Percentiles rank a stretch among this genome's conserved stretches.
Conservation (phyloP, 2,329 filamentous ascomycete species). For the Talaromyces rugulosus region DNA sequence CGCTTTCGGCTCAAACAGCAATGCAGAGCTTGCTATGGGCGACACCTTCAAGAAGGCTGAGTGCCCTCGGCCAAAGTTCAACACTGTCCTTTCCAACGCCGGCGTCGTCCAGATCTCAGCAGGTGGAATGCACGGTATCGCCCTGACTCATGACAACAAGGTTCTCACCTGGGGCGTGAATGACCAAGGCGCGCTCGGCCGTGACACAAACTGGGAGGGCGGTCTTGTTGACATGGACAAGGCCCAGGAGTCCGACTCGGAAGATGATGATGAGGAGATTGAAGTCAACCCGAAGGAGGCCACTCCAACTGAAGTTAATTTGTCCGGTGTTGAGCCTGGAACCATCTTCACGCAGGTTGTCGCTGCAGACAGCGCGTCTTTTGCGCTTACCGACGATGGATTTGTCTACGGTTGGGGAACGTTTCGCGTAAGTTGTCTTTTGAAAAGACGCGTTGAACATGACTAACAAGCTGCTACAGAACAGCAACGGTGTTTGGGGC, state of each 20-base stretch:
- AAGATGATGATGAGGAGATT: slow-evolving; percentile 43
- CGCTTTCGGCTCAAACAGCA: slow-evolving; percentile 68
- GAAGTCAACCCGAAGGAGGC: slow-evolving; percentile 56
- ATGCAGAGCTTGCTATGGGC: slow-evolving; percentile 73
- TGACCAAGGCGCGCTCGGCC: slow-evolving; percentile 69
- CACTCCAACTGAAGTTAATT: slow-evolving; percentile 49
- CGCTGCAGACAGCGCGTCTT: slow-evolving; percentile 57
- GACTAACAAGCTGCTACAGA: slow-evolving; percentile 28
- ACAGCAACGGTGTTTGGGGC: slow-evolving; percentile 56
- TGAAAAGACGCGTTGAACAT: neutral
- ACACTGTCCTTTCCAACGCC: slow-evolving; percentile 53
- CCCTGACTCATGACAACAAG: slow-evolving; percentile 68
- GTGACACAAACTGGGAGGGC: slow-evolving; percentile 63
- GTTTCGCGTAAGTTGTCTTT: slow-evolving; percentile 47
- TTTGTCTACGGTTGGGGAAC: slow-evolving; percentile 61
- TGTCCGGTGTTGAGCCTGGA: slow-evolving; percentile 47
- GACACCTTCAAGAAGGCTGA: slow-evolving; percentile 56
- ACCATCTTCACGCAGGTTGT: slow-evolving; percentile 55
- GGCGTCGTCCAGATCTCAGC: slow-evolving; percentile 65
- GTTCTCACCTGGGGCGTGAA: slow-evolving; percentile 79
- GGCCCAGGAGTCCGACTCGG: slow-evolving; percentile 51
- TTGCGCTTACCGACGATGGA: slow-evolving; percentile 58
- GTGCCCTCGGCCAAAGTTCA: slow-evolving; percentile 64
- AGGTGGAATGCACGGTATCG: slow-evolving; percentile 71
- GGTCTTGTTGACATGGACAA: slow-evolving; percentile 51